Percentiles rank a stretch among this genome's conserved stretches.
Evolutionary conservation across 2,329 filamentous ascomycete genomes (phyloP).

Genomic region (Pseudocercospora vitis): DNA sequence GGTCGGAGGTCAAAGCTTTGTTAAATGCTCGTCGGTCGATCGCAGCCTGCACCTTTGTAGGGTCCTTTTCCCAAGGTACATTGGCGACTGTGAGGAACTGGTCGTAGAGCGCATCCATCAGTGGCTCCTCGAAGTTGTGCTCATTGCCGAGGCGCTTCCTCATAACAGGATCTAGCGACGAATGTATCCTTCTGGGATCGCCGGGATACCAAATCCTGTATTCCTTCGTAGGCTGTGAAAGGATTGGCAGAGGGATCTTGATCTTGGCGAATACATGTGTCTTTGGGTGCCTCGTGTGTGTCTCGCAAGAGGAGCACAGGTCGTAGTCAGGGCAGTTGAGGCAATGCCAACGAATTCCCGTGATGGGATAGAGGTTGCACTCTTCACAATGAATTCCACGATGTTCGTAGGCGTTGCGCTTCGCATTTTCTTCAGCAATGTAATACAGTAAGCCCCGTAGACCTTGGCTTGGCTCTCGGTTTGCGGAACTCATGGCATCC

Average conservation of each 20-base stretch:
- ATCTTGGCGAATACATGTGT: slow-evolving; percentile 98
- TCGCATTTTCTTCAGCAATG: slow-evolving; percentile 90
- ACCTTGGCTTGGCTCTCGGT: slow-evolving; percentile 33
- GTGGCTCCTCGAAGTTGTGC: slow-evolving; percentile 68
- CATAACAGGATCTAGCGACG: slow-evolving; percentile 65
- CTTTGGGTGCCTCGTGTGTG: slow-evolving; percentile 64
- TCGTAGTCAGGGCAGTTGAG: slow-evolving; percentile 96
- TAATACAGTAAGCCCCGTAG: slow-evolving; percentile 68
- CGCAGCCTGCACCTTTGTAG: slow-evolving; percentile 72
- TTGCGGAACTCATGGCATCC: slow-evolving; percentile 17
- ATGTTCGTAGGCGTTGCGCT: slow-evolving; percentile 85
- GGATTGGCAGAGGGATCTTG: slow-evolving; percentile 80
- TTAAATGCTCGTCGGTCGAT: slow-evolving; percentile 95
- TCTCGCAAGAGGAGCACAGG: slow-evolving; percentile 89
- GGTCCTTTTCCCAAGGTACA: slow-evolving; percentile 78
- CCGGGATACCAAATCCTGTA: slow-evolving; percentile 86
- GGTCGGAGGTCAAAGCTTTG: slow-evolving; percentile 67
- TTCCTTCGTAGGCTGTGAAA: slow-evolving; percentile 73
- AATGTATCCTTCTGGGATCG: slow-evolving; percentile 70
- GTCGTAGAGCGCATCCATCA: slow-evolving; percentile 92
- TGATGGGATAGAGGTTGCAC: slow-evolving; percentile 84
- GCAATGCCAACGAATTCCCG: slow-evolving; percentile 89
- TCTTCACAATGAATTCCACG: slow-evolving; percentile 89
- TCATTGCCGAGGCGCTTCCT: slow-evolving; percentile 59
- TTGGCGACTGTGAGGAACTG: slow-evolving; percentile 95